phyloP scores from a whole-genome alignment of 1,284 basidiomycete genomes.

The Boletus hoseneyae region DNA sequence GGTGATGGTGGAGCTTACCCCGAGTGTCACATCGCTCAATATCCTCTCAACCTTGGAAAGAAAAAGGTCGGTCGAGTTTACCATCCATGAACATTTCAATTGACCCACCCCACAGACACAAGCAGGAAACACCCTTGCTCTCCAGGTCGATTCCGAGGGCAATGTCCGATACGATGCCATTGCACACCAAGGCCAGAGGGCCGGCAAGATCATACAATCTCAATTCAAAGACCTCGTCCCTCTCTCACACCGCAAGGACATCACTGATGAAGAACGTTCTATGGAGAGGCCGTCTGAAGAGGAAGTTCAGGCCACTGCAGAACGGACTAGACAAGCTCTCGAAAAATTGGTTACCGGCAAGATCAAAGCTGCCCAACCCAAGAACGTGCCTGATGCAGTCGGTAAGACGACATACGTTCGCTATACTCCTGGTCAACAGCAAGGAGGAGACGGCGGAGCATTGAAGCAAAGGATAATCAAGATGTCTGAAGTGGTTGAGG shows the following conservation, averaged over 20 bases:
- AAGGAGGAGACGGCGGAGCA: constrained; percentile 55
- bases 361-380: constrained; percentile 96
- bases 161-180: constrained; percentile 97
- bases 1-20: constrained; percentile 95
- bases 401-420: constrained; percentile 88
- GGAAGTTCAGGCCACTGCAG: constrained; percentile 83
- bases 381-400: constrained; percentile 76
- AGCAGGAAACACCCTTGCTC: constrained; percentile 88
- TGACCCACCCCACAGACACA: constrained; percentile 54
- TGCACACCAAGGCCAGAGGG: constrained; percentile 89
- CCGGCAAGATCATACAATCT: constrained; percentile 85
- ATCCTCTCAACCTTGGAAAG: constrained; percentile 92
- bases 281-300: constrained; percentile 95
- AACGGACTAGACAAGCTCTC: constrained; percentile 86
- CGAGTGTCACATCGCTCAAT: constrained; percentile 97
- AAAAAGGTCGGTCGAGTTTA: constrained; percentile 62
- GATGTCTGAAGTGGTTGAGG: constrained; percentile 96
- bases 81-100: background rate
- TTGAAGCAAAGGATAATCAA: constrained; percentile 97
- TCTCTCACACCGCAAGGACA: constrained; percentile 83
- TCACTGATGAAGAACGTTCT: constrained; percentile 66
- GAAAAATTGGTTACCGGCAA: constrained; percentile 94
- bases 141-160: constrained; percentile 96
- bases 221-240: constrained; percentile 98
- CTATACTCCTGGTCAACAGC: constrained; percentile 92